Base-by-base conservation (phyloP, 805 yeast genomes). In the Barnettozyma californica region DNA sequence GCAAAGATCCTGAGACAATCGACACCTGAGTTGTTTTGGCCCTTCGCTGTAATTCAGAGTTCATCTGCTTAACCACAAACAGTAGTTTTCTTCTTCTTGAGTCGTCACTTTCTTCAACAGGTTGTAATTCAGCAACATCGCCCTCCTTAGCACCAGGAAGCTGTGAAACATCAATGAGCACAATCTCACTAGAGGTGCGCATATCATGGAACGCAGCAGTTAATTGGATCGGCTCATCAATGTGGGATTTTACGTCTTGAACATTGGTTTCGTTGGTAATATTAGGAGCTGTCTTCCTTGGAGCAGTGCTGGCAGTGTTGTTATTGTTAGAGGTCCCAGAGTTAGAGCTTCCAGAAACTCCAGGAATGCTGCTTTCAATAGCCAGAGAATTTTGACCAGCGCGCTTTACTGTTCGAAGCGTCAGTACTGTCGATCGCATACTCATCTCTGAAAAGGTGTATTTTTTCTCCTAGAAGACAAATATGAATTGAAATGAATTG, bases 121-220 rank as follows among this genome's bases (percentile, higher is more conserved):
- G 70, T 27, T 82, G 74, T 40, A 86, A 58, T 62, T 88, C 95
- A 20, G 88, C 91, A 8, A 87, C 66, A 58, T 85, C 87, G 16
- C 95, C 96, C n/a, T 74, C 80, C 46, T 70, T 69, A 1, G 87
- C 77, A 1, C 84, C 85, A 0, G 87, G 84, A 0, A 87, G 54
- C 4, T 78, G 67, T 0, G 69, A 59, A 18, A 81, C 65, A 59
- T 88, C 91, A 1, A 90, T 59, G 41, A 84, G 63, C 2, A 90
- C 86, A 34, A 78, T 79, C 34, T 81, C 82, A 1, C 68, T 39
- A 1, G 82, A 78, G 0, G 76, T 70, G 21, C 87, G 67, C 4
- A 77, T 56, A 53, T 90, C 96, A 60, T 91, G 97, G 56, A 87
- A 68, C 1, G 61, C 52, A 0, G 61, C 55, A 0, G 47, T 48